Evolutionary conservation across 2,329 filamentous ascomycete genomes (phyloP), one percentile per base, ranked within the genome.

Genomic region (Dactylellina cionopaga): DNA sequence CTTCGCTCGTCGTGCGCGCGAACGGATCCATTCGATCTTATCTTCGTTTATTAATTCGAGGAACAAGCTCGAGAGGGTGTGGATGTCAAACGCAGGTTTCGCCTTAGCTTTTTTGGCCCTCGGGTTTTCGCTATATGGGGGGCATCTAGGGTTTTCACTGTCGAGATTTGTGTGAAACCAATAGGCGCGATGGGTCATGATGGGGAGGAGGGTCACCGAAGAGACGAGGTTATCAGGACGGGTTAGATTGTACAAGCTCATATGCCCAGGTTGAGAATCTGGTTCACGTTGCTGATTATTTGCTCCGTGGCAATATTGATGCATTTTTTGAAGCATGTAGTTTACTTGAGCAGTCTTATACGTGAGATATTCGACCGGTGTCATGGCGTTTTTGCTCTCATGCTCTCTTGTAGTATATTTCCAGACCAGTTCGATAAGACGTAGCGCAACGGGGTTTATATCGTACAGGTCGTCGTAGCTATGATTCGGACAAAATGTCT

Each of bases 391-490:
- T 22, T 7, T 15, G n/a, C 3, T 52, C 29, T 9, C 7, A 5
- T 52, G 13, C 24, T 27, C 4, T 11, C 13, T 33, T 13, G 17
- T 43, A 11, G 24, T 3, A 5, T 56, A 41, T 43, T 37, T 51
- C 59, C 47, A 63, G 15, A 35, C 9, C 25, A 39, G n/a, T 15
- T 47, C 15, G 4, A 54, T 15, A 25, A 43, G 22, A n/a, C 54
- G 59, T 13, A 63, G 13, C 6, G 47, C 17, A 5, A 44, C 31
- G 10, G 59, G 59, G 25, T 44, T 52, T 6, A 63, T 33, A 44
- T 63, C 59, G 10, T 25, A 54, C 24, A 33, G 25, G 25, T 54
- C 46, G 25, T n/a, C 46, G 15, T 58, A 58, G 3, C 6, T 2
- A 24, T 58, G 54, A 25, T 58, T 24, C 11, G 10, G 19, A 29